Conservation (phyloP, 768 basidiomycete species). For the Pleurotus cornucopiae region DNA sequence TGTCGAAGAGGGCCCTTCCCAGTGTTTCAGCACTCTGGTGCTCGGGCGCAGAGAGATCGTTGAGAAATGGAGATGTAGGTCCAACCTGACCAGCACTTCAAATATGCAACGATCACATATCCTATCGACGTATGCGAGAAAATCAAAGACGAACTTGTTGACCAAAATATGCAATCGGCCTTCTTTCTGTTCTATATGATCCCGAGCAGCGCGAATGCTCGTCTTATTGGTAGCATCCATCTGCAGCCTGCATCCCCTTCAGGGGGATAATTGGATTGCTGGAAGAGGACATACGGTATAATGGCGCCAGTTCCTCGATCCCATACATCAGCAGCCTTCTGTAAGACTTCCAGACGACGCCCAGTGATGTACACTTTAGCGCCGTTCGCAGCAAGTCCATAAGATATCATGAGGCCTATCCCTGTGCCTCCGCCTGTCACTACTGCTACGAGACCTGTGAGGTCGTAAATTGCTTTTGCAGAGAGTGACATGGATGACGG, state of each 20-base stretch:
- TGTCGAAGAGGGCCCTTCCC: conserved; percentile 66
- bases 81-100: conserved; percentile 73
- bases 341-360: conserved; percentile 60
- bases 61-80: conserved; percentile 56
- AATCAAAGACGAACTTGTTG: conserved; percentile 60
- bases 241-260: conserved; percentile 36
- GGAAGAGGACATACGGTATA: conserved; percentile 43
- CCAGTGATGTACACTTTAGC: conserved; percentile 81
- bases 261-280: background rate
- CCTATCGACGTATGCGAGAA: background rate
- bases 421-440: conserved; percentile 55
- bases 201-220: conserved; percentile 56
- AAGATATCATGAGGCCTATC: conserved; percentile 61
- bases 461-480: conserved; percentile 36
- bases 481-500: background rate
- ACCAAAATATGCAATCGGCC: conserved; percentile 75
- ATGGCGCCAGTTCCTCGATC: conserved; percentile 43
- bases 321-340: conserved; percentile 50
- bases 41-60: conserved; percentile 50
- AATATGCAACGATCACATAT: background rate
- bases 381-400: conserved; percentile 71
- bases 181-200: conserved; percentile 50
- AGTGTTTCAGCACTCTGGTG: conserved; percentile 61
- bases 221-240: conserved; percentile 73
- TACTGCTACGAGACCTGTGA: conserved; percentile 53